Conservation (phyloP, 306 rosid genomes). For the Begonia fuchsioides region DNA sequence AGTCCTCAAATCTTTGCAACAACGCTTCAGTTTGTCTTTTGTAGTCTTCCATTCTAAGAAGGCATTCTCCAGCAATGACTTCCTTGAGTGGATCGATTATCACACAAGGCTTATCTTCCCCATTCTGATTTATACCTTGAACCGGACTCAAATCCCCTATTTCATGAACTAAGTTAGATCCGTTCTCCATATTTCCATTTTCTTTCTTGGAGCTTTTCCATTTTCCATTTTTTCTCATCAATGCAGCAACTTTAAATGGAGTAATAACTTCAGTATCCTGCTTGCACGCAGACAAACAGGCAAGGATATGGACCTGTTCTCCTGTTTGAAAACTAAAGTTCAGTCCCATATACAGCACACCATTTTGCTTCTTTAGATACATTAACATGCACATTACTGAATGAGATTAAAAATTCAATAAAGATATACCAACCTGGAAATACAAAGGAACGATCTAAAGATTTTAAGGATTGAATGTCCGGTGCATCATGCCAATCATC, state of each 20-base stretch:
- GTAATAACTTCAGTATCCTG: conserved; percentile 64
- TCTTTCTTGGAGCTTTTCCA: conserved; percentile 34
- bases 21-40: conserved; percentile 44
- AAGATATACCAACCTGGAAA: conserved; percentile 58
- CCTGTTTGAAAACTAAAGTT: conserved; percentile 48
- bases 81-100: conserved; percentile 19
- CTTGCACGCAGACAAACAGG: conserved; percentile 83
- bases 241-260: conserved; percentile 68
- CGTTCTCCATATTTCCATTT: conserved; percentile 33
- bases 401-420: conserved; percentile 7
- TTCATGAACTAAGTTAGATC: conserved; percentile 16
- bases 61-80: conserved; percentile 44
- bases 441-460: conserved; percentile 72
- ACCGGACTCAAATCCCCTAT: conserved; percentile 29
- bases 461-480: conserved; percentile 50
- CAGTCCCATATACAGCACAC: conserved; percentile 19
- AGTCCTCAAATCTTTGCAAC: conserved; percentile 65
- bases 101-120: conserved; percentile 22
- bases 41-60: conserved; percentile 53
- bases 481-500: conserved; percentile 60
- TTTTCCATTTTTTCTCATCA: conserved; percentile 48
- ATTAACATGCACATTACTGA: conserved; percentile 5
- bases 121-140: conserved; percentile 29
- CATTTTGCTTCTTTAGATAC: conserved; percentile 16
- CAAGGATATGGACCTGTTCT: conserved; percentile 84